Evolutionary conservation across 2,329 filamentous ascomycete species (phyloP), one percentile per base, ranked within the genome.

Genomic region (Grosmannia clavigera): DNA sequence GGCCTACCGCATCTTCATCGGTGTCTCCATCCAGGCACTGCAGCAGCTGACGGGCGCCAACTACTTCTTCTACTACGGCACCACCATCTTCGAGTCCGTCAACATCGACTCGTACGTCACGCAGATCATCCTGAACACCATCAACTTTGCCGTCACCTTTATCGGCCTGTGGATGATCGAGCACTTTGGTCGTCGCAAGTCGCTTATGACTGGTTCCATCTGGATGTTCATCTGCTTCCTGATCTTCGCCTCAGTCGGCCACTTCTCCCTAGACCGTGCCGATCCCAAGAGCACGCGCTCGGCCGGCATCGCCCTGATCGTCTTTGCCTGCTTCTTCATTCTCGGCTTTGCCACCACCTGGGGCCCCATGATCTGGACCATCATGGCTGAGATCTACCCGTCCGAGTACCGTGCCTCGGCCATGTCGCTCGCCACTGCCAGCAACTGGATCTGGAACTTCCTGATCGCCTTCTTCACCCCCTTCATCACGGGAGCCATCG

Each of bases 261-360:
- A 66, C 50, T 70, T 69, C 35, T 71, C 70, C 10, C 65, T 72
- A 51, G 66, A 76, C 54, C 78, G 76, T 0, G 70, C 71, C 5
- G 68, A 69, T 43, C 61, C 64, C 29, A 79, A 74, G 65, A 69
- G 71, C 11, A 70, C 73, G 0, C 58, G 58, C n/a, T 27, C 55
- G 3, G 61, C 82, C 14, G 86, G 86, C 12, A 81, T 83, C 6
- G 78, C 85, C 62, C 85, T 90, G 80, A 88, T 90, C 65, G 82
- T 87, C 11, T 82, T 86, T 59, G 83, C 86, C 3, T 88, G 83
- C 71, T 81, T 90, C 75, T 90, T 89, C 72, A 90, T 90, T 60
- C 80, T 83, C 56, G 85, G 81, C 1, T 91, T 88, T 65, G 86
- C 86, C 31, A 70, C 61, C 52, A 65, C 64, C 48, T 65, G 64